These are phyloP conservation scores for Mycogone perniciosa DNA, from an alignment of 2,329 filamentous ascomycete genomes.

Conservation along the genomic window DNA sequence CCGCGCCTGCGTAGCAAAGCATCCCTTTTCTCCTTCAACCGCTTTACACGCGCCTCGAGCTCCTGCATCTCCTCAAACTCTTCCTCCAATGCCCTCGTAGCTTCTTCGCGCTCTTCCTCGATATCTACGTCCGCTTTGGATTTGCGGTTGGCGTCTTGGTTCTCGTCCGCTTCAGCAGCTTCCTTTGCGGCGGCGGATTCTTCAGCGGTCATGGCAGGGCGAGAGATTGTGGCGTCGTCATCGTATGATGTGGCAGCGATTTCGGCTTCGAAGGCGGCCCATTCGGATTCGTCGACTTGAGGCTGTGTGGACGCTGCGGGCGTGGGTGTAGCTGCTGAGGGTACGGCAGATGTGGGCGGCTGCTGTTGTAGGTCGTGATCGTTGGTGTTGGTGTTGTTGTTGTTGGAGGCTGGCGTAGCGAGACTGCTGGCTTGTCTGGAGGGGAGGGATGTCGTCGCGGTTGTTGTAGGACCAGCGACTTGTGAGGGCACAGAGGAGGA, in stretches of 20 bases:
- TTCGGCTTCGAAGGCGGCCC: constrained; percentile 82
- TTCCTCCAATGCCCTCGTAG: constrained; percentile 62
- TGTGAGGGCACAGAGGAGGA: constrained; percentile 31
- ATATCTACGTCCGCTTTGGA: constrained; percentile 49
- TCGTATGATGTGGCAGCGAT: constrained; percentile 48
- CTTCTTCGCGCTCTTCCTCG: constrained; percentile 69
- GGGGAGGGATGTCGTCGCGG: constrained; percentile 23
- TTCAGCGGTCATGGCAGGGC: constrained; percentile 59
- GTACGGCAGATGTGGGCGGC: not conserved
- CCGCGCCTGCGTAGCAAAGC: constrained; percentile 42
- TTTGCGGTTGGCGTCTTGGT: constrained; percentile 36
- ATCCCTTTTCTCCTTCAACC: constrained; percentile 65
- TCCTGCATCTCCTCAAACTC: constrained; percentile 81
- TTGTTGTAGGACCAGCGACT: constrained; percentile 6
- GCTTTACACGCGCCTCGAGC: constrained; percentile 63
- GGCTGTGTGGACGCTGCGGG: constrained; percentile 15
- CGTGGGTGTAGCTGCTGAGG: constrained; percentile 17
- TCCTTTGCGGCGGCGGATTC: constrained; percentile 52
- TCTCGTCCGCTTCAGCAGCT: constrained; percentile 44
- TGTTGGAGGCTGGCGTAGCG: constrained; percentile 4
- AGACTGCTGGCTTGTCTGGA: constrained; percentile 22
- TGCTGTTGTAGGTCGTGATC: too few relatives aligned
- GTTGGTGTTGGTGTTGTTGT: constrained; percentile 6
- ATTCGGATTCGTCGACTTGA: constrained; percentile 65
- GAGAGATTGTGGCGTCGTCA: constrained; percentile 57